These are phyloP conservation scores for Thielaviopsis populi DNA, from an alignment of 2,329 filamentous ascomycete genomes.

Conservation along the genomic window DNA sequence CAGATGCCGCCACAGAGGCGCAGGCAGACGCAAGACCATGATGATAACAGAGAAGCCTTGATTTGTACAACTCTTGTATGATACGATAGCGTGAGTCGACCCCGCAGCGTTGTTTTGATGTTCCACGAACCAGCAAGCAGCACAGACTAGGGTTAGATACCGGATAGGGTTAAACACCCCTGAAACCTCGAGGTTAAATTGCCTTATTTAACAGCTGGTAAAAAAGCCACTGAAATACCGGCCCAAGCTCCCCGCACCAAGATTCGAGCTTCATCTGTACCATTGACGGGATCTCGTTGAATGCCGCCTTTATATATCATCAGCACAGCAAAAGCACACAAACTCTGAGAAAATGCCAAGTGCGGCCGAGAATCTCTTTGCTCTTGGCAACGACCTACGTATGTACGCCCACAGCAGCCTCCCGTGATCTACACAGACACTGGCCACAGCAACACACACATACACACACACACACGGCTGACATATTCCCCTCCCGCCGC, in stretches of 20 bases:
- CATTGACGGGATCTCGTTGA: not conserved
- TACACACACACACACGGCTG: not conserved
- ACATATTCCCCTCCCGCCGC: not conserved
- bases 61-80: not conserved
- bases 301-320: not conserved
- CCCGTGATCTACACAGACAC: no score
- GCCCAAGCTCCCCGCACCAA: not conserved
- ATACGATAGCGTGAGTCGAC: no score
- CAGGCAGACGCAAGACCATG: not conserved
- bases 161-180: not conserved
- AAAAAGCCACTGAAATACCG: not conserved
- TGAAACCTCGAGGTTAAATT: not conserved
- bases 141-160: not conserved
- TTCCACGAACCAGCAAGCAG: no score
- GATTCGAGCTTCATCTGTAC: not conserved
- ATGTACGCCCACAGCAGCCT: slow-evolving; percentile 17
- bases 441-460: not conserved
- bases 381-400: slow-evolving; percentile 35
- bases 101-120: no score
- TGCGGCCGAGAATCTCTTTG: slow-evolving; percentile 21
- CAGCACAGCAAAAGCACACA: not conserved
- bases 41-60: not conserved
- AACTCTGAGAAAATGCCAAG: slow-evolving; percentile 7
- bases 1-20: not conserved
- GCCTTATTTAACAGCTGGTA: not conserved